These are phyloP conservation scores for Sugiyamaella floridensis DNA, from an alignment of 805 yeast species.

Conservation along the genomic window DNA sequence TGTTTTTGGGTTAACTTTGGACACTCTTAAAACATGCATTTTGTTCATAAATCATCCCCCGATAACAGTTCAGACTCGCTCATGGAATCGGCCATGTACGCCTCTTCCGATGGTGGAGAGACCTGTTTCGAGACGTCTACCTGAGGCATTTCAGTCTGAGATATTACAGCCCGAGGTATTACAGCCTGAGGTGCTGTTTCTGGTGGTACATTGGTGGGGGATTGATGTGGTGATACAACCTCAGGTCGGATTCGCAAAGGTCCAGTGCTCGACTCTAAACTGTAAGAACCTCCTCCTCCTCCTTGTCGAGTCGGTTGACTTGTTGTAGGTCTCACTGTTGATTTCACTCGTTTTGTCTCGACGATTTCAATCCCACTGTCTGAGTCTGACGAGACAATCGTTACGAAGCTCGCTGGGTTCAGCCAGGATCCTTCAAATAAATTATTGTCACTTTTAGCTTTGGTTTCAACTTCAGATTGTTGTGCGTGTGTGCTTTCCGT, in stretches of 20 bases:
- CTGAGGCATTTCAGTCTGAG: too few species aligned
- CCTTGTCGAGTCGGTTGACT: neutral
- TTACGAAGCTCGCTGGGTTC: neutral
- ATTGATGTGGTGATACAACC: too few species aligned
- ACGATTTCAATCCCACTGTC: neutral
- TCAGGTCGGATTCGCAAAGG: too few species aligned
- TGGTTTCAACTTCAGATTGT: constrained; percentile 5
- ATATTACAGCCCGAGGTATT: too few species aligned
- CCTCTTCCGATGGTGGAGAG: constrained; percentile 1
- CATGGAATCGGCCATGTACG: constrained; percentile 21
- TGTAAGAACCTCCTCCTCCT: neutral
- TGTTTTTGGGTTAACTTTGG: neutral
- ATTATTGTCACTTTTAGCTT: constrained; percentile 8
- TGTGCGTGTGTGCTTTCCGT: neutral
- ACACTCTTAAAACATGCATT: neutral
- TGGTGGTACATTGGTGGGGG: too few species aligned
- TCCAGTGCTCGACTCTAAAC: neutral
- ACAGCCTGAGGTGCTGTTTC: too few species aligned
- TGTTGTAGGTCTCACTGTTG: neutral
- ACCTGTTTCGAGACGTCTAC: neutral
- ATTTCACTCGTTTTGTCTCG: neutral
- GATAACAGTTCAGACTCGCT: constrained; percentile 20
- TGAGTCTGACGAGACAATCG: neutral
- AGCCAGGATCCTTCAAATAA: neutral
- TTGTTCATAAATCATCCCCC: neutral